Evolutionary conservation across 345 rosid species (phyloP), one percentile per base, ranked within the genome.

Genomic region (Corchorus olitorius): DNA sequence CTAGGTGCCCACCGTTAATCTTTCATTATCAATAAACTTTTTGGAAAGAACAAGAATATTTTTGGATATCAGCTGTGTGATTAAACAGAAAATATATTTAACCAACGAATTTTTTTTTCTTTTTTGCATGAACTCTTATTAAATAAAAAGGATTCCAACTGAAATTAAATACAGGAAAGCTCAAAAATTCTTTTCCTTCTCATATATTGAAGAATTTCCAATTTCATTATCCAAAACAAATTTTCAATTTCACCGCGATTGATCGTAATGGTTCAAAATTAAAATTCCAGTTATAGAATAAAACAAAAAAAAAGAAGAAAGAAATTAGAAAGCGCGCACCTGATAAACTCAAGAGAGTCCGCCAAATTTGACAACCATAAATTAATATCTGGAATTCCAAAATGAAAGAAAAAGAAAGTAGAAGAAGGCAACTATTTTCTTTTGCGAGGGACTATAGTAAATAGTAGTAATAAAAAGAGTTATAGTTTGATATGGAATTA

Each of bases 1-100:
- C 4, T 33, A 12, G 10, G 27, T n/a, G 43, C 49, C 22, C 62
- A n/a, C 14, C 16, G 9, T 41, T 1, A 65, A 39, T 65, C 6
- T 4, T 65, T 70, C 52, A 55, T 34, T 33, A 54, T 55, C 7
- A 33, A 53, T 37, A 0, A 35, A n/a, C 34, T 56, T 53, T 55
- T 54, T 37, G 75, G 0, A 61, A 53, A 74, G 50, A 74, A 74
- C n/a, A 52, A 33, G 22, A 63, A 74, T 34, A 74, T 43, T 17
- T 35, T 10, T 1, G 5, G 27, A 59, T 4, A 62, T 62, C 45
- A 62, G n/a, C 27, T 27, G 10, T 9, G 33, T 10, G 52, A 41
- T 65, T 65, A 41, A 69, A 69, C 8, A 33, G 15, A 6, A 69
- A 68, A 49, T 7, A 22, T 27, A 15, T 49, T 37, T 15, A 69